These are phyloP conservation scores for Desmodesmus armatus DNA, from an alignment of 139 green algal genomes.

Conservation along the genomic window DNA sequence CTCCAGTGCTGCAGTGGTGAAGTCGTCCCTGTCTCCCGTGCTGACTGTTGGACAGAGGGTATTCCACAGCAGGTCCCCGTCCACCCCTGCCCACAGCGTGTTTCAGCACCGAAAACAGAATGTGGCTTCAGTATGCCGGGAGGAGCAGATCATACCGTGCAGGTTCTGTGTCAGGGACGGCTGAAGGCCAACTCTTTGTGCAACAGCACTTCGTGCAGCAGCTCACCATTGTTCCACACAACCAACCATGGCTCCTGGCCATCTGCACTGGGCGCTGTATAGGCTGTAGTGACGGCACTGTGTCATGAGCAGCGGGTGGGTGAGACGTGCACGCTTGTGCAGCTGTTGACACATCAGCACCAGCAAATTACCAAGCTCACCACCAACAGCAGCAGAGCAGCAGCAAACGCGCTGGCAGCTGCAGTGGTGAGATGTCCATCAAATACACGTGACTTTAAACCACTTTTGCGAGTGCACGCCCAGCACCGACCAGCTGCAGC, in stretches of 20 bases:
- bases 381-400: not conserved
- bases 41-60: slow-evolving; percentile 34
- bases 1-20: not conserved
- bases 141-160: not conserved
- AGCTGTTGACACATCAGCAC: not conserved
- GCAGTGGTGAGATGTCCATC: too few species aligned
- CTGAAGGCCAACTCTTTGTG: not conserved
- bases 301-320: not conserved
- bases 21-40: not conserved
- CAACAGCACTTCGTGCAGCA: too few species aligned
- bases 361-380: not conserved
- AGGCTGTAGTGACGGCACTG: not conserved
- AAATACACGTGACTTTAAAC: too few species aligned
- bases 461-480: too few species aligned
- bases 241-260: slow-evolving; percentile 33
- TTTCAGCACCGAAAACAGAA: not conserved
- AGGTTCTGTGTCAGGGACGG: not conserved
- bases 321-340: not conserved
- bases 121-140: not conserved
- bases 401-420: too few species aligned
- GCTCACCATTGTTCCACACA: slow-evolving; percentile 38
- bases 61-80: slow-evolving; percentile 31
- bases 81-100: not conserved
- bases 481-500: too few species aligned
- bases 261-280: not conserved